These are phyloP conservation scores for Nissolia schottii DNA, from an alignment of 306 rosid species.

Conservation along the genomic window DNA sequence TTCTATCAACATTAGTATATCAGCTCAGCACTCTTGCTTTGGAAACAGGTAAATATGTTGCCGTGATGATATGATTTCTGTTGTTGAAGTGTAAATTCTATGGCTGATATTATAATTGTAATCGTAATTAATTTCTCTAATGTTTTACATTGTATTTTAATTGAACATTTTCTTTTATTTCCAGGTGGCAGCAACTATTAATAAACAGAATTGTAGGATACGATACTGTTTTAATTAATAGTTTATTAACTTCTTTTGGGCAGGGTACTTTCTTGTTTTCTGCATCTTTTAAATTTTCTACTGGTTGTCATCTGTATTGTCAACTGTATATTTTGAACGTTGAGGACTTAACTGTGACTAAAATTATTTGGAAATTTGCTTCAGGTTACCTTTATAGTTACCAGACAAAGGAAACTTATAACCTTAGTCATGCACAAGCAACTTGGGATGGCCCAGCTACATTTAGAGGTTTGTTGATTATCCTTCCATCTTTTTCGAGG, in stretches of 20 bases:
- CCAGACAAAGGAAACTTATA: conserved; percentile 85
- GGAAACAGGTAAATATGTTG: conserved; percentile 70
- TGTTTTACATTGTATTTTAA: background rate
- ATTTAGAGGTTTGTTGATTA: conserved; percentile 81
- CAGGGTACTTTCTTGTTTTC: conserved; percentile 56
- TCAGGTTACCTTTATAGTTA: conserved; percentile 87
- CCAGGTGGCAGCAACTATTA: conserved; percentile 97
- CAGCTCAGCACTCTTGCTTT: conserved; percentile 91
- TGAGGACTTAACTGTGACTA: conserved; percentile 18
- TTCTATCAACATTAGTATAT: conserved; percentile 78
- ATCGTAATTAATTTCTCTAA: background rate
- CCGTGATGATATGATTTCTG: conserved; percentile 5
- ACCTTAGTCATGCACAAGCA: conserved; percentile 77
- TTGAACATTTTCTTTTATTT: conserved; percentile 21
- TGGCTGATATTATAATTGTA: background rate
- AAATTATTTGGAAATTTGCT: conserved; percentile 25
- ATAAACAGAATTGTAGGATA: conserved; percentile 94
- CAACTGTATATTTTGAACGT: conserved; percentile 3
- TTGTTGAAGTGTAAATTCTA: background rate
- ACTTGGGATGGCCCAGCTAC: conserved; percentile 70
- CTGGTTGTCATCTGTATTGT: background rate
- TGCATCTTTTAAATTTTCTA: background rate
- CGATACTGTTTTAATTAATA: conserved; percentile 95
- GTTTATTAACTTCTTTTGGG: conserved; percentile 84
- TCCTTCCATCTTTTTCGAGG: conserved; percentile 28